Conservation (phyloP, 139 green algal species). For the Picochlorum sp. region DNA sequence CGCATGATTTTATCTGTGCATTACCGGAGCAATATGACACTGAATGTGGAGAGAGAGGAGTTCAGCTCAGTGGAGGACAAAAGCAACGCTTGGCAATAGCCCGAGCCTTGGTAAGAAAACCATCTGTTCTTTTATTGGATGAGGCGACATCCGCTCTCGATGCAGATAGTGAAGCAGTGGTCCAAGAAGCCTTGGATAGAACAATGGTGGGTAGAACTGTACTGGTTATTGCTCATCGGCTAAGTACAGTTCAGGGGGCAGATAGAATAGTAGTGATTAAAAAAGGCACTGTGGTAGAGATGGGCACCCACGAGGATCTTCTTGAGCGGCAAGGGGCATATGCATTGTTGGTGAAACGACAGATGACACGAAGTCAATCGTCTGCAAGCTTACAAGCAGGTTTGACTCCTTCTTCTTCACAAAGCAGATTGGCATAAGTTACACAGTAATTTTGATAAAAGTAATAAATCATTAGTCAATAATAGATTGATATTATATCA, state of each 20-base stretch:
- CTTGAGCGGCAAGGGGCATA: slow-evolving; percentile 42
- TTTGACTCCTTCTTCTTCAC: neutral
- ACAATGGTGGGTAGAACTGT: slow-evolving; percentile 74
- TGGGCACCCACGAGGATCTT: slow-evolving; percentile 44
- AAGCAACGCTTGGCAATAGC: slow-evolving; percentile 93
- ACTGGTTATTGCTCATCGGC: slow-evolving; percentile 83
- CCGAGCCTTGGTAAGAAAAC: slow-evolving; percentile 66
- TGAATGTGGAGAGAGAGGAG: slow-evolving; percentile 67
- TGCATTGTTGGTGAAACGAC: slow-evolving; percentile 36
- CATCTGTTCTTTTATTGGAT: slow-evolving; percentile 83
- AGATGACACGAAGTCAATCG: slow-evolving; percentile 20
- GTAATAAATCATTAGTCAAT: neutral
- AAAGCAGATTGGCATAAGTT: neutral
- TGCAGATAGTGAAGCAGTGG: slow-evolving; percentile 58
- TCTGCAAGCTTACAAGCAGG: neutral
- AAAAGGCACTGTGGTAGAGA: slow-evolving; percentile 40
- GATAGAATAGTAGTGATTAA: slow-evolving; percentile 64
- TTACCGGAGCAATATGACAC: slow-evolving; percentile 76
- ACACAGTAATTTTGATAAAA: neutral
- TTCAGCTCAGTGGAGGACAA: slow-evolving; percentile 69
- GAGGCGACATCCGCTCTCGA: slow-evolving; percentile 81
- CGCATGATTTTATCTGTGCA: slow-evolving; percentile 65
- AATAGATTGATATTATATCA: neutral
- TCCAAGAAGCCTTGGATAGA: slow-evolving; percentile 82
- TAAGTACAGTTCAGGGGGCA: slow-evolving; percentile 77